Percentiles rank a stretch among this genome's conserved stretches.
These are phyloP conservation scores for Boletus rubroflammeus DNA, from an alignment of 768 basidiomycete genomes.

Conservation along the genomic window DNA sequence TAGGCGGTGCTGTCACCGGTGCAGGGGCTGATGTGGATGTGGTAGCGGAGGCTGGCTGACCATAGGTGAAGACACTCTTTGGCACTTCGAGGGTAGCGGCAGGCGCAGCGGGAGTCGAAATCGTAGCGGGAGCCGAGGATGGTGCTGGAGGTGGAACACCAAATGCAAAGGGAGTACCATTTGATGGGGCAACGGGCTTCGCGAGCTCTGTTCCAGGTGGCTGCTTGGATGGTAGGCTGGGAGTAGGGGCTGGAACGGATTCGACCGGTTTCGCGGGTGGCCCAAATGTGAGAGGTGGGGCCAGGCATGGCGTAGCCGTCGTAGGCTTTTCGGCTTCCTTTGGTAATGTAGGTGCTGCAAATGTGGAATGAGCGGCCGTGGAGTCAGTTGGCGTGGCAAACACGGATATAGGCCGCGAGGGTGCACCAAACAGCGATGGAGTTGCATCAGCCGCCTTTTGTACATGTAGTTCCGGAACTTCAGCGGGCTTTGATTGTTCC, in stretches of 20 bases:
- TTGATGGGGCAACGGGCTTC: slow-evolving; percentile 8
- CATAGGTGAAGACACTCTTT: slow-evolving; percentile 34
- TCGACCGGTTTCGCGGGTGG: slow-evolving; percentile 21
- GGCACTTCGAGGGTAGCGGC: slow-evolving; percentile 25
- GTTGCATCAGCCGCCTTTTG: slow-evolving; percentile 8
- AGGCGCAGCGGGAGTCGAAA: slow-evolving; percentile 10
- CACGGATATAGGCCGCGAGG: slow-evolving; percentile 5
- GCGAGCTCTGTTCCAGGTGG: slow-evolving; percentile 1
- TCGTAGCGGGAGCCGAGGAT: neutral
- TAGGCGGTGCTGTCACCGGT: slow-evolving; percentile 6
- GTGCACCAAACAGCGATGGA: slow-evolving; percentile 10
- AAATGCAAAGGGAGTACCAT: slow-evolving; percentile 25
- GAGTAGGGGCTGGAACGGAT: slow-evolving; percentile 8
- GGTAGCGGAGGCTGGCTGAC: slow-evolving; percentile 15
- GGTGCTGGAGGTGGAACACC: slow-evolving; percentile 18
- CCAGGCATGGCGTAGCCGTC: slow-evolving; percentile 2
- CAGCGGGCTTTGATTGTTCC: slow-evolving; percentile 7
- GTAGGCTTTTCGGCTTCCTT: slow-evolving; percentile 20
- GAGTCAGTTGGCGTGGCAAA: slow-evolving; percentile 5
- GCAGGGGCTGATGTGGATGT: slow-evolving; percentile 7
- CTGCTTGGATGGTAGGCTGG: slow-evolving; percentile 9
- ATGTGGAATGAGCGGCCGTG: slow-evolving; percentile 1
- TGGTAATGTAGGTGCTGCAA: slow-evolving; percentile 7
- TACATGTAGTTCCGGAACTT: neutral
- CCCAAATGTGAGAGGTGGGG: slow-evolving; percentile 30